Conservation (phyloP, 108 stramenopile genomes). For the Skeletonema costatum region DNA sequence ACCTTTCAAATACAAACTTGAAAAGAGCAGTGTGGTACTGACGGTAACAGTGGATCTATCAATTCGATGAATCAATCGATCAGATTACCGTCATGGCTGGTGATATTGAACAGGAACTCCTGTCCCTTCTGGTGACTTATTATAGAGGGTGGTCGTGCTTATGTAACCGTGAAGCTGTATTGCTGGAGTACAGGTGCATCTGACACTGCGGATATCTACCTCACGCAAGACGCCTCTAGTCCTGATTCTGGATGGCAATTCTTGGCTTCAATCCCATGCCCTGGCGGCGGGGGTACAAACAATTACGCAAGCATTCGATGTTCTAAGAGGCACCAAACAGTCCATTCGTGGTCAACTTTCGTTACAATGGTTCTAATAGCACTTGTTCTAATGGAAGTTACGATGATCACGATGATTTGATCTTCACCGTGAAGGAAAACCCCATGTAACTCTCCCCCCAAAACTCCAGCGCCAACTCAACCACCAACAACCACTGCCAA, state of each 20-base stretch:
- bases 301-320: background rate
- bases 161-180: background rate
- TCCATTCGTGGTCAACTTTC: background rate
- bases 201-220: conserved; percentile 19
- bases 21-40: background rate
- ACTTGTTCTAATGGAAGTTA: background rate
- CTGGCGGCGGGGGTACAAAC: conserved; percentile 4
- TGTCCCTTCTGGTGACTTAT: too few relatives aligned
- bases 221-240: background rate
- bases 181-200: background rate
- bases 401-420: conserved; percentile 2
- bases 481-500: too few relatives aligned
- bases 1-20: conserved; percentile 13
- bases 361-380: background rate
- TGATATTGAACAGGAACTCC: too few relatives aligned
- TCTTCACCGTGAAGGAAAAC: background rate
- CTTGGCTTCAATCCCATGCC: conserved; percentile 1
- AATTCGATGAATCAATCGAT: too few relatives aligned
- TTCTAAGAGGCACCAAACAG: conserved; percentile 2
- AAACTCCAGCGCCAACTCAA: background rate
- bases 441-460: background rate
- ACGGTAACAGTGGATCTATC: conserved; percentile 19
- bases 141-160: too few relatives aligned
- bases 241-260: background rate
- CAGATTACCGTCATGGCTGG: too few relatives aligned